Percentiles rank a stretch among this genome's conserved stretches.
phyloP scores from a whole-genome alignment of 2,329 filamentous ascomycete genomes.

The Pyricularia pennisetigena region DNA sequence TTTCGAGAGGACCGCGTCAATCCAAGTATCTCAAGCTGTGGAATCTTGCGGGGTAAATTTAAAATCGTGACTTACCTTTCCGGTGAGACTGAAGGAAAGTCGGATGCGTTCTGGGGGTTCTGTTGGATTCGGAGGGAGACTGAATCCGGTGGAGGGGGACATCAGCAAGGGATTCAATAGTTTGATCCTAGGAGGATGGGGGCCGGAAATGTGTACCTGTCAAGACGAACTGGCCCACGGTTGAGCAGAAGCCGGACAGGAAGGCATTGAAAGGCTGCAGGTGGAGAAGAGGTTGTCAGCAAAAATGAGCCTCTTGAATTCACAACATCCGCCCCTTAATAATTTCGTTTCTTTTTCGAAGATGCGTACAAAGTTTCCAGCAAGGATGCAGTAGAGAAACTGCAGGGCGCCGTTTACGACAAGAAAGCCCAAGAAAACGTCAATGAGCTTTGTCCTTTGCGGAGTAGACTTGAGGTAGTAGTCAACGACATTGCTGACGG shows the following conservation, averaged over 20 bases:
- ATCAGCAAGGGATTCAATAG: background rate
- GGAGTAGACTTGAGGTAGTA: conserved; percentile 75
- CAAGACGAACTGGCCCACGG: conserved; percentile 94
- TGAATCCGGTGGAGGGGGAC: conserved; percentile 15
- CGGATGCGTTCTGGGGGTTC: conserved; percentile 67
- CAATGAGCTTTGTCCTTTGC: conserved; percentile 85
- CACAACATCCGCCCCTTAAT: no score
- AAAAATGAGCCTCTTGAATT: no score
- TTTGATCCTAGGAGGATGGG: background rate
- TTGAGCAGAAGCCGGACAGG: conserved; percentile 86
- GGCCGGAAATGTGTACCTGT: conserved; percentile 47
- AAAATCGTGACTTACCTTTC: conserved; percentile 51
- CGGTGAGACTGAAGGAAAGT: conserved; percentile 67
- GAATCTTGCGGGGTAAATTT: background rate
- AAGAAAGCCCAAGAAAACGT: conserved; percentile 83
- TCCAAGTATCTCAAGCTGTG: conserved; percentile 7
- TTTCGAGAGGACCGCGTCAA: conserved; percentile 1
- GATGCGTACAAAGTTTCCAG: conserved; percentile 78
- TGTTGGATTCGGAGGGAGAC: conserved; percentile 84
- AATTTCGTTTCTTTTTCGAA: no score
- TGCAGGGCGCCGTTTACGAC: conserved; percentile 80
- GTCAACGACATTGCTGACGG: conserved; percentile 60
- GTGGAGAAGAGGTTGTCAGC: background rate
- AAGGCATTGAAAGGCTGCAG: conserved; percentile 95
- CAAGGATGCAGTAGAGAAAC: conserved; percentile 85